These are phyloP conservation scores for Fusarium sp. DNA, from an alignment of 2,329 filamentous ascomycete species.

Conservation along the genomic window DNA sequence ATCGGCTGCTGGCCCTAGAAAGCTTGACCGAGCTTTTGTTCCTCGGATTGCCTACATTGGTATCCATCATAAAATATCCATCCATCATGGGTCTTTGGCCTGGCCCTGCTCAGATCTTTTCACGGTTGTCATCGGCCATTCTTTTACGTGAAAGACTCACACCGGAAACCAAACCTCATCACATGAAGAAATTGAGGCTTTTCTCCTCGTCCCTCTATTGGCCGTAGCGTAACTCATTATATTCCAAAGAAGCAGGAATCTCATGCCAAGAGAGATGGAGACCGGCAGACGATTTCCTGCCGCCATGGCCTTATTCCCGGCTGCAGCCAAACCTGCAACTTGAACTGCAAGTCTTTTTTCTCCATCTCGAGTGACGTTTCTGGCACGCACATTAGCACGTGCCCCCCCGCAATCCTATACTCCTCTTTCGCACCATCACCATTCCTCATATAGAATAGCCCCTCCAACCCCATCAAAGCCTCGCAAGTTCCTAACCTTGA, in stretches of 20 bases:
- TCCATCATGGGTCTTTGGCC: background rate
- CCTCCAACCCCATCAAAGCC: constrained; percentile 32
- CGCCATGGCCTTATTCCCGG: constrained; percentile 2
- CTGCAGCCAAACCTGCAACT: background rate
- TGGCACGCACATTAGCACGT: background rate
- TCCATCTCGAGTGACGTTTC: background rate
- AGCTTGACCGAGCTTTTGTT: constrained; percentile 2
- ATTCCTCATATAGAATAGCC: constrained; percentile 14
- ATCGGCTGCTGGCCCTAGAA: constrained; percentile 4
- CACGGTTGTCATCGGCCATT: background rate
- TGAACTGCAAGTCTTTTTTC: background rate
- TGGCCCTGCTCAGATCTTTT: background rate
- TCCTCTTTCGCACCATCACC: background rate
- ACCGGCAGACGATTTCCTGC: background rate
- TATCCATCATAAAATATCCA: background rate
- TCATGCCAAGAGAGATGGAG: constrained; percentile 2
- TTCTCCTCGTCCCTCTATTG: constrained; percentile 13
- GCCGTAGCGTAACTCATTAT: constrained; percentile 14
- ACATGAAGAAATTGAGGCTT: background rate
- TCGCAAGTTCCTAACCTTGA: constrained; percentile 35
- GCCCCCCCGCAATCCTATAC: background rate
- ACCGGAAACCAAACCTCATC: background rate
- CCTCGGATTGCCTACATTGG: background rate
- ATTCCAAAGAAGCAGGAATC: background rate
- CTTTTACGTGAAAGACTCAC: background rate